Evolutionary conservation across 108 stramenopile species (phyloP).

Genomic region (Pseudonitzschia multistriata): DNA sequence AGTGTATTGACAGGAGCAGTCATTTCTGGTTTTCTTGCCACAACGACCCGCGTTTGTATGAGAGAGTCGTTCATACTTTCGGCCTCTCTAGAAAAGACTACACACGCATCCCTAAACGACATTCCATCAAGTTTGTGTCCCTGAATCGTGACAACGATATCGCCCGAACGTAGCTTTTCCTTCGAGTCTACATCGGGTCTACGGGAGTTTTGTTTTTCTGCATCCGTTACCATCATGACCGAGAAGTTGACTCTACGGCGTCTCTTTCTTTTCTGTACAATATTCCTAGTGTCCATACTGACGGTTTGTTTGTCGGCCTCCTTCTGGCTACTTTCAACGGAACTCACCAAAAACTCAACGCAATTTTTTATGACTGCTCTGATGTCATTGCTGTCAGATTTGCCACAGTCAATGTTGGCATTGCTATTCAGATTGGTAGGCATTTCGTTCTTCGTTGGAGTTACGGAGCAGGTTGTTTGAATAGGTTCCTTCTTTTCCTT

Average conservation of each 20-base stretch:
- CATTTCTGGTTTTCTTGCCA: slow-evolving; percentile 34
- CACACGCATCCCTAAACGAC: slow-evolving; percentile 56
- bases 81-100: slow-evolving; percentile 34
- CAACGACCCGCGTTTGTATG: slow-evolving; percentile 19
- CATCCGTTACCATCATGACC: slow-evolving; percentile 57
- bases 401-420: not conserved
- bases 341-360: not conserved
- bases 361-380: not conserved
- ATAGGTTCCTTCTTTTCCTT: too few species aligned
- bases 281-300: not conserved
- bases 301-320: not conserved
- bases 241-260: slow-evolving; percentile 59
- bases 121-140: slow-evolving; percentile 43
- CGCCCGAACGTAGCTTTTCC: slow-evolving; percentile 46
- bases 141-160: slow-evolving; percentile 66
- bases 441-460: not conserved
- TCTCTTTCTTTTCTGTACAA: slow-evolving; percentile 18
- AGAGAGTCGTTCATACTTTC: slow-evolving; percentile 1
- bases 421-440: not conserved
- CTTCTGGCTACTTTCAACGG: slow-evolving; percentile 1
- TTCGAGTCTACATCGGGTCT: slow-evolving; percentile 7
- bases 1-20: slow-evolving; percentile 8
- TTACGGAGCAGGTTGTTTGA: too few species aligned
- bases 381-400: not conserved
- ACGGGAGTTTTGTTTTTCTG: slow-evolving; percentile 45